These are phyloP conservation scores for Aphanomyces cochlioides DNA, from an alignment of 352 stramenopile species.

Conservation along the genomic window DNA sequence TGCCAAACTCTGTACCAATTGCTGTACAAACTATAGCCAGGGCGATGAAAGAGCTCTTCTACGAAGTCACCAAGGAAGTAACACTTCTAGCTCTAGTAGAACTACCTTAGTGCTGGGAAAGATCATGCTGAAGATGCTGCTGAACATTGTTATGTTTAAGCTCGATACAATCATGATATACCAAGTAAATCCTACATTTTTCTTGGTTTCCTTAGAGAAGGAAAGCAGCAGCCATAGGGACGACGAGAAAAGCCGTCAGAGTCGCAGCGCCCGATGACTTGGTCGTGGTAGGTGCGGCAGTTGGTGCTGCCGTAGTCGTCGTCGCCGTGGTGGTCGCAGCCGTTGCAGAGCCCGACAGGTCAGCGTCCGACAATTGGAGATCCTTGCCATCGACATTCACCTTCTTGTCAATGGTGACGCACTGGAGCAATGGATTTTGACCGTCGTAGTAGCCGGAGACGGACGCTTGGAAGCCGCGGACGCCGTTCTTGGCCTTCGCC, in stretches of 20 bases:
- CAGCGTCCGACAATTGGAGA: background rate
- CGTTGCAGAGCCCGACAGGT: background rate
- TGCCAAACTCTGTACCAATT: too few relatives aligned
- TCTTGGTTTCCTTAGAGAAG: background rate
- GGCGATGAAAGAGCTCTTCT: too few relatives aligned
- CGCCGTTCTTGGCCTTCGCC: background rate
- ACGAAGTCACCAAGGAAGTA: too few relatives aligned
- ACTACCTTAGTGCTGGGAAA: too few relatives aligned
- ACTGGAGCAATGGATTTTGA: background rate
- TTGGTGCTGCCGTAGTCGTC: background rate
- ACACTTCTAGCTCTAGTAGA: too few relatives aligned
- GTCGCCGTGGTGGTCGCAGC: background rate
- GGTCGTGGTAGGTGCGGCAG: too few relatives aligned
- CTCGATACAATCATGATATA: background rate
- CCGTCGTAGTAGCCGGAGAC: constrained; percentile 13
- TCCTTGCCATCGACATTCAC: constrained; percentile 8
- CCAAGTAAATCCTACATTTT: background rate
- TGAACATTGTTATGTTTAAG: too few relatives aligned
- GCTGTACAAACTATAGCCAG: too few relatives aligned
- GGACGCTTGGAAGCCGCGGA: background rate
- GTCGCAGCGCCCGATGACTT: background rate
- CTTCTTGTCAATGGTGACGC: background rate
- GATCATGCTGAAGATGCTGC: too few relatives aligned
- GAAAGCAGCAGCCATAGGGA: background rate
- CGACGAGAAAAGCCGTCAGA: background rate